A percentile compares a stretch with the other conserved stretches of the same genome.
phyloP scores from a whole-genome alignment of 805 yeast species.

The Starmerella asiatica region DNA sequence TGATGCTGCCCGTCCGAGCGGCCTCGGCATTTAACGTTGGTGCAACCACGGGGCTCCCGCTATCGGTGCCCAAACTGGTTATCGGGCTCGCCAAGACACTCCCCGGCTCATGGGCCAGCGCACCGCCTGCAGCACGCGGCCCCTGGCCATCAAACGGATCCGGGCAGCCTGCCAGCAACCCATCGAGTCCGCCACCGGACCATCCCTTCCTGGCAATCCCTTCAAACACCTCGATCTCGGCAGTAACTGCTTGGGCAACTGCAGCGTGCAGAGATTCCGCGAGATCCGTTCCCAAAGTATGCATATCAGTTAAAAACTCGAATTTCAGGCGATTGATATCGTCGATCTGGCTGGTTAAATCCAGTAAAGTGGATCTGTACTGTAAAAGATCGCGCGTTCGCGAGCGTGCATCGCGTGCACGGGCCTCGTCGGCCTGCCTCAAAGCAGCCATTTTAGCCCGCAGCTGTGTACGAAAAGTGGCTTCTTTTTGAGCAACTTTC shows the following conservation, averaged over 20 bases:
- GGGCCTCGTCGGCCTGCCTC: conserved; percentile 47
- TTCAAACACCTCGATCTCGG: conserved; percentile 70
- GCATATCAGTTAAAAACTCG: conserved; percentile 56
- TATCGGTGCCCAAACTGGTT: too few relatives aligned
- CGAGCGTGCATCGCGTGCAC: conserved; percentile 43
- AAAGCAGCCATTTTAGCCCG: conserved; percentile 40
- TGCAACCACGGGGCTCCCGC: too few relatives aligned
- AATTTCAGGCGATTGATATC: conserved; percentile 64
- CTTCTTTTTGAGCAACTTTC: conserved; percentile 37
- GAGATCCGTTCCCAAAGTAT: conserved; percentile 48
- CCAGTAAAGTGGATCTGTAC: conserved; percentile 53
- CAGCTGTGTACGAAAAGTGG: conserved; percentile 40
- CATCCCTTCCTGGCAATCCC: conserved; percentile 73
- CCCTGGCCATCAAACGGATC: conserved; percentile 40
- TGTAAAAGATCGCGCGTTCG: conserved; percentile 52
- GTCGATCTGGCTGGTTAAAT: conserved; percentile 61
- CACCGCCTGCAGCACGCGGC: too few relatives aligned
- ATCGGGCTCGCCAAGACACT: too few relatives aligned
- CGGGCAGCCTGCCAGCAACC: conserved; percentile 45
- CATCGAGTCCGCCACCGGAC: conserved; percentile 79
- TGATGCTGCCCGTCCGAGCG: too few relatives aligned
- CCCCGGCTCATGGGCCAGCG: too few relatives aligned
- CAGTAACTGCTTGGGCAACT: conserved; percentile 54
- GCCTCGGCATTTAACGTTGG: too few relatives aligned
- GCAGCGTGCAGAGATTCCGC: conserved; percentile 40